Base-by-base conservation (phyloP, 2,329 filamentous ascomycete species). In the Hymenoscyphus fructigenus region DNA sequence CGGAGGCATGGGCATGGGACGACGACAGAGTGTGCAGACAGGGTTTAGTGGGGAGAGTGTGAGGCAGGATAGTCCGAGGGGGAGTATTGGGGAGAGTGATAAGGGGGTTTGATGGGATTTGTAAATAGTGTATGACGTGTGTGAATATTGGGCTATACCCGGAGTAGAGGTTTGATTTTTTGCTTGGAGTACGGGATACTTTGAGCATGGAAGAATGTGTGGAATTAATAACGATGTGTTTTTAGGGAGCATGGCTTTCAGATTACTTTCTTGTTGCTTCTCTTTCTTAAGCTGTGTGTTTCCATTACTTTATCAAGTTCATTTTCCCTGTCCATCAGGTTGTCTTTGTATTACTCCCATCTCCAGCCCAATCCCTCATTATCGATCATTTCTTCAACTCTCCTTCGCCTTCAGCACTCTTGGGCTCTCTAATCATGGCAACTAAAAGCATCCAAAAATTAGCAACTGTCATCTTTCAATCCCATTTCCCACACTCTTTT, bases 1-100 rank as follows among this genome's bases (percentile, higher is more conserved):
- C 32, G 62, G 61, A 17, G 55, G 67, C 7, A 68, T 69, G 62
- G 68, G 67, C 14, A 64, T 64, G 32, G 60, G 71, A 15, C 65
- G 71, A 59, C 67, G 68, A 56, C 66, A 61, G 32, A 72, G 67
- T 66, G 66, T 68, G 38, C 70, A 72, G 66, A 55, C 65, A 34
- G 68, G 69, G 29, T 47, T 41, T 32, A 67, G 64, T 61, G 64
- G 60, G 53, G 65, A 60, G 57, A 29, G 47, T 57, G 61, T 23
- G 44, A 63, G 59, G 59, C 64, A 65, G 44, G 68, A 69, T 38
- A 71, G 70, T 60, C 68, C 71, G 20, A 66, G 67, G 53, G 70
- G 70, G 5, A 71, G 68, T 62, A 68, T 71, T 56, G 50, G 23
- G 15, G 70, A 71, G 32, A 61, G 50, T n/a, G 60, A 61, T 12